Conservation (phyloP, 768 basidiomycete genomes). For the Asterophora parasitica region DNA sequence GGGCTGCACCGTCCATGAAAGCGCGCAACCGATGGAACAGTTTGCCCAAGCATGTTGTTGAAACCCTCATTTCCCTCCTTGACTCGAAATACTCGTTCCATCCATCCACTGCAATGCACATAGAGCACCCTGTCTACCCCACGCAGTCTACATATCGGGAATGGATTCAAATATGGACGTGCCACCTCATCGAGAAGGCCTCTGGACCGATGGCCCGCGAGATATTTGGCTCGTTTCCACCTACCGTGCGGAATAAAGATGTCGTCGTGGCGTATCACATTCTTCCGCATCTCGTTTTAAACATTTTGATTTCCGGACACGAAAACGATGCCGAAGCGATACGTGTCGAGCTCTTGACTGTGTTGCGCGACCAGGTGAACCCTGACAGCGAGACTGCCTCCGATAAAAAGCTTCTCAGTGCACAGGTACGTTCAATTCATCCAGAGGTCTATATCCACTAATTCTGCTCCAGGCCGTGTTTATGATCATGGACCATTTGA, state of each 20-base stretch:
- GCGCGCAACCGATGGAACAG: conserved; percentile 73
- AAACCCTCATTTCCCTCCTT: conserved; percentile 82
- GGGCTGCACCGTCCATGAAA: conserved; percentile 52
- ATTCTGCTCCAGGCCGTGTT: conserved; percentile 70
- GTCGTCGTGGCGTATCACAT: conserved; percentile 91
- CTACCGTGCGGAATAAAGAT: conserved; percentile 80
- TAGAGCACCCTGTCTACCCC: conserved; percentile 75
- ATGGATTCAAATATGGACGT: conserved; percentile 92
- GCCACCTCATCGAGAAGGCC: conserved; percentile 67
- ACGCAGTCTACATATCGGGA: conserved; percentile 81
- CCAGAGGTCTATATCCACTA: neutral
- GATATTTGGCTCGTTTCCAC: conserved; percentile 77
- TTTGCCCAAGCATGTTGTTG: conserved; percentile 78
- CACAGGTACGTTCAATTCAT: conserved; percentile 60
- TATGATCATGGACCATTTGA: conserved; percentile 91
- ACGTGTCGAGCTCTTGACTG: conserved; percentile 68
- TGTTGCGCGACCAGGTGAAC: conserved; percentile 84
- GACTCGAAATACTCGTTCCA: conserved; percentile 59
- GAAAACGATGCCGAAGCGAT: conserved; percentile 61
- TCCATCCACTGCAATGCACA: conserved; percentile 32
- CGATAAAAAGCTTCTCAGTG: conserved; percentile 86
- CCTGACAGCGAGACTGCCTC: conserved; percentile 48
- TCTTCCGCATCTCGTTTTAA: conserved; percentile 87
- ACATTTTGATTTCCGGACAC: conserved; percentile 73
- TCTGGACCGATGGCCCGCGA: conserved; percentile 51